Base-by-base conservation (phyloP, 768 basidiomycete genomes). In the Calocybe cyanea region DNA sequence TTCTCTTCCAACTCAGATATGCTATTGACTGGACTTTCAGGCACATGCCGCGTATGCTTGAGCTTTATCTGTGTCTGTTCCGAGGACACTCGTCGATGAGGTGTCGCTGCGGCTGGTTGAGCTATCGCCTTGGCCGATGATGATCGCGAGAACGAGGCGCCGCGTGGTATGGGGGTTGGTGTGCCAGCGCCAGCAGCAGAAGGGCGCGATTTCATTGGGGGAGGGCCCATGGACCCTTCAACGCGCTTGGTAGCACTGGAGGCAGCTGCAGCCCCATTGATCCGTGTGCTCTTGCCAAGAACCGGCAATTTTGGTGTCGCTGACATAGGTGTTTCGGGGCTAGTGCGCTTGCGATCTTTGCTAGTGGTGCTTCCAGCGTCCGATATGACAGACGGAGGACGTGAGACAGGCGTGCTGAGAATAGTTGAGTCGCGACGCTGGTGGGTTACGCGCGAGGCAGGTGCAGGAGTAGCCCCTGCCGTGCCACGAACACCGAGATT, bases 381-480 rank as follows among this genome's bases (percentile, higher is more conserved):
- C 8, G 82, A 82, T 23, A 77, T 59, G 0, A 68, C 72, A 3
- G 83, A 85, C 0, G 80, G 64, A 0, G 83, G 83, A 17, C 83
- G 73, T 14, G 70, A 63, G 7, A 71, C 44, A 7, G 82, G 80
- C 0, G 81, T 82, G 7, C 60, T 71, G 62, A 81, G 77, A n/a
- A 77, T 60, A 4, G 76, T 67, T 3, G 81, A 81, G 46, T 81
- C 78, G 17, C 81, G 74, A 38, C 80, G 77, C 35, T 63, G 64
- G 18, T 56, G 58, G 2, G 64, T 53, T 42, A 56, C 46, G 48
- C 72, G 71, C 18, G 73, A 63, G 1, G 71, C 57, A 21, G 68
- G 71, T 19, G 76, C 73, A n/a, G 82, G 77, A 0, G 80, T 81
- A 43, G 69, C 66, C 28, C 78, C 80, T 4, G 69, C 77, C 3